phyloP scores from a whole-genome alignment of 495 filamentous ascomycete species.

The Podospora pseudoanserina region DNA sequence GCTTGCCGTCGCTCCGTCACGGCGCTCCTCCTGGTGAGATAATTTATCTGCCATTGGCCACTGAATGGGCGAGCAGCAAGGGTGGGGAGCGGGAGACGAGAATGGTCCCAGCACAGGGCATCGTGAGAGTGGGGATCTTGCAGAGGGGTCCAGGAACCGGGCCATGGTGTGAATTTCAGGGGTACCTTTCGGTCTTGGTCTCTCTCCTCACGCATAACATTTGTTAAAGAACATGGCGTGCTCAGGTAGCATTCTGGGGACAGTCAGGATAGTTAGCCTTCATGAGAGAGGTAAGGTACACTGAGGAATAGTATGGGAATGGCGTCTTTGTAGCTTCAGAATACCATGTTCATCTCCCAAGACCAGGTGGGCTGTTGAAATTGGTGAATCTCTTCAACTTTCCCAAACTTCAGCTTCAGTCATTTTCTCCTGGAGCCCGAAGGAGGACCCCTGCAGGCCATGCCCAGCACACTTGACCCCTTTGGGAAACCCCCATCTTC shows the following conservation, averaged over 20 bases:
- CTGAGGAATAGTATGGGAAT: background rate
- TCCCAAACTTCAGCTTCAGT: background rate
- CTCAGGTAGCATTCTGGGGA: background rate
- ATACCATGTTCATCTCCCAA: background rate
- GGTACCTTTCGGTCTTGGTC: background rate
- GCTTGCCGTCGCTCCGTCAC: background rate
- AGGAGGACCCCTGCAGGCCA: background rate
- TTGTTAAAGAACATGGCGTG: background rate
- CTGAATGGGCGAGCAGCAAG: background rate
- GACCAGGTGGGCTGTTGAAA: background rate
- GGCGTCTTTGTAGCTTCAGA: background rate
- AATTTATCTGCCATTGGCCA: conserved; percentile 6
- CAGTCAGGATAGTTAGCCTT: background rate
- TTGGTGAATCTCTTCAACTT: background rate
- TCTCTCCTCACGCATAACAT: background rate
- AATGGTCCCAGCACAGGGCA: conserved; percentile 2
- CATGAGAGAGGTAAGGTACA: background rate
- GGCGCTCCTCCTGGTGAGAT: conserved; percentile 5
- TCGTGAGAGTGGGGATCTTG: background rate
- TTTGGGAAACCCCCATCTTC: conserved; percentile 8
- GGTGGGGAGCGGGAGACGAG: background rate
- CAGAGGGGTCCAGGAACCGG: conserved; percentile 3
- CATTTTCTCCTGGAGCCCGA: background rate
- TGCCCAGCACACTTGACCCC: background rate
- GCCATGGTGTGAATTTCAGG: background rate